Evolutionary conservation across 768 basidiomycete genomes (phyloP).

Genomic region (Lactifluus echinatus): DNA sequence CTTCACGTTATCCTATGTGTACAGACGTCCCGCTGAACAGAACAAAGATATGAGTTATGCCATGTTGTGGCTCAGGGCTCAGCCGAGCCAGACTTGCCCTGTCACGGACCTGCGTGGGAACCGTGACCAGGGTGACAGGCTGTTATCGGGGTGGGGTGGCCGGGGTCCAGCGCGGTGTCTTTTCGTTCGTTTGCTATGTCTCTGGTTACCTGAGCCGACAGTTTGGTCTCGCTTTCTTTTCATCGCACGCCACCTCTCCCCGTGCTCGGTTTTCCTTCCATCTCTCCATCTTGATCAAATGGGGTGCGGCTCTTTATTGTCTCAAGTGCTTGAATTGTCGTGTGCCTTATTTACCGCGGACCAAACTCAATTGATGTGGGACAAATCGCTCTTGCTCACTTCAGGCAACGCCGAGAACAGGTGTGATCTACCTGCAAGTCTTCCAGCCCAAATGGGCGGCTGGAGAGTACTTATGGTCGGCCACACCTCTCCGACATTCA

Average conservation of each 20-base stretch:
- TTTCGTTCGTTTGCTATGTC: background rate
- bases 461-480: conserved; percentile 15
- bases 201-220: conserved; percentile 11
- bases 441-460: conserved; percentile 16
- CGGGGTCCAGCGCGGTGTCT: conserved; percentile 1
- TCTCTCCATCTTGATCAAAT: conserved; percentile 11
- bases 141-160: too few relatives aligned
- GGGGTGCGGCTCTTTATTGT: conserved; percentile 13
- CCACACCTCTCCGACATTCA: conserved; percentile 7
- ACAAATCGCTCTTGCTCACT: background rate
- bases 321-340: conserved; percentile 8
- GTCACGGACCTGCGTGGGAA: too few relatives aligned
- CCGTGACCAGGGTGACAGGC: too few relatives aligned
- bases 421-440: conserved; percentile 13
- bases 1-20: too few relatives aligned
- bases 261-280: conserved; percentile 3
- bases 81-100: too few relatives aligned
- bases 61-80: too few relatives aligned
- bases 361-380: conserved; percentile 11
- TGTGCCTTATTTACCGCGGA: conserved; percentile 8
- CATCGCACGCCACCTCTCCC: conserved; percentile 2
- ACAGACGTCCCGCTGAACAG: too few relatives aligned
- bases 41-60: too few relatives aligned
- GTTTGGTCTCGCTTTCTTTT: background rate
- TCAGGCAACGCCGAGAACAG: conserved; percentile 13